Evolutionary conservation across 1,139 yeast species (phyloP).

Genomic region (Yamadazyma sp.): DNA sequence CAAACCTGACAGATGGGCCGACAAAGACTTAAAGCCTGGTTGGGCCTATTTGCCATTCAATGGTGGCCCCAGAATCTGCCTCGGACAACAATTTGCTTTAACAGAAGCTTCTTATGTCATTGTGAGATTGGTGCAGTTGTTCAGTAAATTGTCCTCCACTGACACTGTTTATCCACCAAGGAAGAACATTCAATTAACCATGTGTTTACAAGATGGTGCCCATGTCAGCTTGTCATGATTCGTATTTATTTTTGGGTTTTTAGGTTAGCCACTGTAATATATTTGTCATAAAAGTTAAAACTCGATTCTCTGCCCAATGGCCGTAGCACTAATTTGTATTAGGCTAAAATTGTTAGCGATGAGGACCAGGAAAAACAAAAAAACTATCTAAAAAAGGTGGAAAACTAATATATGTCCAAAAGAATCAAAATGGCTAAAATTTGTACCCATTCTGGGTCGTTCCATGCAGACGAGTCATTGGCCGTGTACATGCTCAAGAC

Average conservation of each 20-base stretch:
- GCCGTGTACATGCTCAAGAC: slow-evolving; percentile 84
- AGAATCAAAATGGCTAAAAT: slow-evolving; percentile 43
- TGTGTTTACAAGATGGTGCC: slow-evolving; percentile 33
- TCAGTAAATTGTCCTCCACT: slow-evolving; percentile 21
- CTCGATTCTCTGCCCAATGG: neutral
- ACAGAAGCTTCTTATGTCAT: slow-evolving; percentile 53
- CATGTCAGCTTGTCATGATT: slow-evolving; percentile 12
- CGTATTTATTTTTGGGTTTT: slow-evolving; percentile 5
- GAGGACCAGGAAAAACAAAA: no score
- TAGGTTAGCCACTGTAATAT: neutral
- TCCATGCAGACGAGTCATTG: slow-evolving; percentile 97
- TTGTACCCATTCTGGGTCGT: slow-evolving; percentile 92
- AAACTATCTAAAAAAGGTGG: no score
- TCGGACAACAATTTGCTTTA: slow-evolving; percentile 58
- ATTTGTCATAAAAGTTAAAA: neutral
- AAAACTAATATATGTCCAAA: slow-evolving; percentile 9
- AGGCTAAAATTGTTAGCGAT: neutral
- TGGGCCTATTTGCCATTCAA: slow-evolving; percentile 56
- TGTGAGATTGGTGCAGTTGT: slow-evolving; percentile 39
- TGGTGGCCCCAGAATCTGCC: slow-evolving; percentile 59
- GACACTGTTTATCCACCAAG: slow-evolving; percentile 32
- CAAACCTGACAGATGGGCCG: slow-evolving; percentile 49
- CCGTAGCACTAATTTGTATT: neutral
- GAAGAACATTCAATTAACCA: slow-evolving; percentile 35
- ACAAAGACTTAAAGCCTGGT: slow-evolving; percentile 18